Base-by-base conservation (phyloP, 1,284 basidiomycete species). In the Pterulicium gracile region DNA sequence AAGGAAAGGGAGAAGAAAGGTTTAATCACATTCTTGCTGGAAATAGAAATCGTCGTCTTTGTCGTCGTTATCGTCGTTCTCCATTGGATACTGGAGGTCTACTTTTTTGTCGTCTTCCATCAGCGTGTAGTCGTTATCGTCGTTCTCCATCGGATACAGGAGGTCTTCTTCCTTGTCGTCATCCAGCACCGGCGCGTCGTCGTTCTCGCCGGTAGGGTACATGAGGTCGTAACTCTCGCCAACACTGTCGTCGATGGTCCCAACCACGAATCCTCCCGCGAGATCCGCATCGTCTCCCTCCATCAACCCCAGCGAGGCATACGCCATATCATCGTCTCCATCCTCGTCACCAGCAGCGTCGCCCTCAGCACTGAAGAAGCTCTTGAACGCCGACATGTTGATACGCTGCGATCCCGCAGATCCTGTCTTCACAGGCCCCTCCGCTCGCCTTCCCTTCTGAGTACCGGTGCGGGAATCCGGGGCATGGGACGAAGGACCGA, bases 21-120 rank as follows among this genome's bases (percentile, higher is more conserved):
- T 32, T n/a, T 39, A 39, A 4, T 39, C 36, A 17, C 19, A 39
- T 39, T 39, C 36, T 17, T 39, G 36, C 36, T 39, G 36, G 15
- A 7, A 39, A 18, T 39, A 39, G 36, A 15, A 13, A 17, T 39
- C 19, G 15, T 39, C 36, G 27, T 32, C 27, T 7, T 18, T 18
- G 4, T 39, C 36, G 36, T 39, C 36, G n/a, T n/a, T n/a, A n/a
- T n/a, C n/a, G n/a, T 39, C n/a, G 27, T 7, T 32, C 27, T 32
- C 27, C 27, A 32, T 32, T 10, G 7, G n/a, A n/a, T 7, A 10
- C 10, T 32, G 7, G 27, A 32, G n/a, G 27, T n/a, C 7, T 32
- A 32, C 36, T 7, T 17, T 17, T 39, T 39, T 17, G 19, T 39
- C 36, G 7, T 39, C 36, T 39, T 39, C 36, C 36, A 7, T 39